A percentile compares a stretch with the other conserved stretches of the same genome.
These are phyloP conservation scores for Phytopythium oedochilum DNA, from an alignment of 352 stramenopile species.

Conservation along the genomic window DNA sequence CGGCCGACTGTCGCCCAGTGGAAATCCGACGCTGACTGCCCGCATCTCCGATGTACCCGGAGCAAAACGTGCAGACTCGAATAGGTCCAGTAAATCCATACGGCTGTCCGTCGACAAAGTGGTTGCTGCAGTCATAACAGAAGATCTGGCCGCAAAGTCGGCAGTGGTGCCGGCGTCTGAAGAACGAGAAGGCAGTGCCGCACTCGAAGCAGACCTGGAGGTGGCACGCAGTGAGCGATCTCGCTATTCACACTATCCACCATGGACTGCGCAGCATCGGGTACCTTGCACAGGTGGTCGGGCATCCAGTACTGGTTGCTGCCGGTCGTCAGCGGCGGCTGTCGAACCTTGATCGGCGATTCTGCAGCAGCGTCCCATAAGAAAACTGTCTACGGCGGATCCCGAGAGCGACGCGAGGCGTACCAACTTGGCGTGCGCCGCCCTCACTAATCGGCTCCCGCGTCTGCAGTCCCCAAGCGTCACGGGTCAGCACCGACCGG, in stretches of 20 bases:
- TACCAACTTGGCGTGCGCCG: slow-evolving; percentile 1
- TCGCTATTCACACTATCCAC: background rate
- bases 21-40: slow-evolving; percentile 23
- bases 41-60: slow-evolving; percentile 36
- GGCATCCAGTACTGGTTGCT: slow-evolving; percentile 83
- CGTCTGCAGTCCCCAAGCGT: slow-evolving; percentile 9
- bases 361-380: background rate
- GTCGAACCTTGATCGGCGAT: slow-evolving; percentile 21
- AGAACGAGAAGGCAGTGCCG: slow-evolving; percentile 73
- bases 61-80: slow-evolving; percentile 79
- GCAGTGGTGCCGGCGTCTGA: slow-evolving; percentile 80
- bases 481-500: background rate
- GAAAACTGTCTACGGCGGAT: too few species aligned
- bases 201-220: slow-evolving; percentile 82
- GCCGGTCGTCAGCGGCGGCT: slow-evolving; percentile 29
- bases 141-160: slow-evolving; percentile 86
- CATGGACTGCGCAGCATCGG: background rate
- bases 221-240: background rate
- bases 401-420: background rate
- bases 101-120: slow-evolving; percentile 58
- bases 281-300: slow-evolving; percentile 77
- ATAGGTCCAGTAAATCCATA: slow-evolving; percentile 53
- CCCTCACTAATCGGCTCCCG: slow-evolving; percentile 9
- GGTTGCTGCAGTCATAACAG: slow-evolving; percentile 77
- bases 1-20: slow-evolving; percentile 6